phyloP scores from a whole-genome alignment of 306 rosid genomes.

The Calophaca sinica region DNA sequence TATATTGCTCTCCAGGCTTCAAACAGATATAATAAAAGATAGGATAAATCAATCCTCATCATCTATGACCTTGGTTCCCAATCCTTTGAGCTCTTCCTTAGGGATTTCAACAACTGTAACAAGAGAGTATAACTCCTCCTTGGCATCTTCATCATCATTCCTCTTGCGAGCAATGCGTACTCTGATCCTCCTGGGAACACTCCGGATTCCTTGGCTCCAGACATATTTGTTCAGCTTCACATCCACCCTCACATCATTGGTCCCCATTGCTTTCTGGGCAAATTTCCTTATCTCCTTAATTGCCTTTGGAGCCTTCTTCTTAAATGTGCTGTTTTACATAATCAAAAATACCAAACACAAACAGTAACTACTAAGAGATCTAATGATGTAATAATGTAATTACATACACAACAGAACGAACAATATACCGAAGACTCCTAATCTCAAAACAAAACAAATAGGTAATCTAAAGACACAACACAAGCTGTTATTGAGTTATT shows the following conservation, averaged over 20 bases:
- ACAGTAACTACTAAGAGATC: neutral
- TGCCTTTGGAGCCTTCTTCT: slow-evolving; percentile 97
- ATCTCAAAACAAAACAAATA: neutral
- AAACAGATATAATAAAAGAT: neutral
- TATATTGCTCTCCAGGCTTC: slow-evolving; percentile 22
- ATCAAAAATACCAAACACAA: neutral
- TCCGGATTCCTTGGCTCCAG: slow-evolving; percentile 96
- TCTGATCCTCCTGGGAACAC: slow-evolving; percentile 93
- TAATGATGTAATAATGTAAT: no score
- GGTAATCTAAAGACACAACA: no score
- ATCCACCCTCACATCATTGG: slow-evolving; percentile 89
- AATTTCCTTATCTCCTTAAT: slow-evolving; percentile 95
- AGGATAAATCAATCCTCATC: slow-evolving; percentile 73
- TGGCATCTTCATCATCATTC: slow-evolving; percentile 96
- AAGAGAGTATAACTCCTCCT: slow-evolving; percentile 92
- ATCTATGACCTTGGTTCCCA: slow-evolving; percentile 90
- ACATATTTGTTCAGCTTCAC: slow-evolving; percentile 89
- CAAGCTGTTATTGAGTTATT: neutral
- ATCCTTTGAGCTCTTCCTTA: slow-evolving; percentile 78
- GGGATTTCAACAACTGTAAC: slow-evolving; percentile 92
- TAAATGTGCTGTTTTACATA: slow-evolving; percentile 73
- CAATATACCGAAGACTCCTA: neutral
- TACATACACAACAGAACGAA: neutral
- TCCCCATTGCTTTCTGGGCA: slow-evolving; percentile 93
- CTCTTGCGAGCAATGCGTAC: slow-evolving; percentile 98